Conservation (phyloP, 495 filamentous ascomycete genomes). For the Aspergillus kassunensis region DNA sequence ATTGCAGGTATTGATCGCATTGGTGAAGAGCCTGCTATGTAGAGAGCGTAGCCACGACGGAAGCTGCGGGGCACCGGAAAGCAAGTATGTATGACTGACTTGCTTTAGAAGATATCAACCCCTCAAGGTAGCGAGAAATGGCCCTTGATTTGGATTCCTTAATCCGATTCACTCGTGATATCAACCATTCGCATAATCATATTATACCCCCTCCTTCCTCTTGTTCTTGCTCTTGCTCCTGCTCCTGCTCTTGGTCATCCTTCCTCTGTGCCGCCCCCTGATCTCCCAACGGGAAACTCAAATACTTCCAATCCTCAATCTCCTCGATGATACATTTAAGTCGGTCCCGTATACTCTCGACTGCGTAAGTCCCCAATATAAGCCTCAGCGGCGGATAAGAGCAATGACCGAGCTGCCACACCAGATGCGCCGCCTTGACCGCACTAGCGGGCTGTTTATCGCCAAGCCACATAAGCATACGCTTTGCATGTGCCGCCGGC, state of each 20-base stretch:
- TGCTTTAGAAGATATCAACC: too few relatives aligned
- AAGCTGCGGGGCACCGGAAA: too few relatives aligned
- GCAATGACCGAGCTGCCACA: slow-evolving; percentile 96
- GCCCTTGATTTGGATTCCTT: too few relatives aligned
- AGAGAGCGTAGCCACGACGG: too few relatives aligned
- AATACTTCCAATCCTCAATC: slow-evolving; percentile 85
- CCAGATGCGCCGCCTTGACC: slow-evolving; percentile 88
- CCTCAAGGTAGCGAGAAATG: too few relatives aligned
- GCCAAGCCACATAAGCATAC: slow-evolving; percentile 94
- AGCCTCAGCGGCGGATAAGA: slow-evolving; percentile 81
- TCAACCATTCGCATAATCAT: background rate
- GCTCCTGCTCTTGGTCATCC: background rate
- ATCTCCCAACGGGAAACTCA: slow-evolving; percentile 54
- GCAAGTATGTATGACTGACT: too few relatives aligned
- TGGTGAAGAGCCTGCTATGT: too few relatives aligned
- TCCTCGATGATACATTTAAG: slow-evolving; percentile 89
- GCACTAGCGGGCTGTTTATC: slow-evolving; percentile 89
- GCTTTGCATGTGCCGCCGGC: slow-evolving; percentile 82
- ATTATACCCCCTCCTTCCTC: background rate
- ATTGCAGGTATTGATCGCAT: too few relatives aligned
- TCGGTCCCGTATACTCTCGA: slow-evolving; percentile 90
- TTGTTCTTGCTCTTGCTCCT: slow-evolving; percentile 2
- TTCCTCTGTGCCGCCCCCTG: background rate
- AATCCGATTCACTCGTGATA: too few relatives aligned
- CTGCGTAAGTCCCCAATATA: slow-evolving; percentile 85